Evolutionary conservation across 805 yeast genomes (phyloP).

Genomic region (Yarrowia porcina): DNA sequence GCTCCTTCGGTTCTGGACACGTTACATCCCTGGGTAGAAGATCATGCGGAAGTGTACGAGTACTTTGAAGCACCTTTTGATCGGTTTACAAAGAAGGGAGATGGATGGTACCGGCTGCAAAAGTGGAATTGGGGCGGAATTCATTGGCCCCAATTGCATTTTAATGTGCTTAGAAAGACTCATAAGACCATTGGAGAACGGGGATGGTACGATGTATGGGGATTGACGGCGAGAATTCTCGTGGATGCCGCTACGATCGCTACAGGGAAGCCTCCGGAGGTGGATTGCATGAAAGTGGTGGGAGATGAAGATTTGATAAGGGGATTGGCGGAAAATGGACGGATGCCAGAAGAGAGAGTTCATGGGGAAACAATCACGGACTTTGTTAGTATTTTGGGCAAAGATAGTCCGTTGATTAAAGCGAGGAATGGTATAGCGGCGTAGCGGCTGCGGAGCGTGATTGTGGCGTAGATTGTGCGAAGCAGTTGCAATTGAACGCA

Average conservation of each 20-base stretch:
- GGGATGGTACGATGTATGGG: constrained; percentile 41
- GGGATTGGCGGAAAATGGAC: constrained; percentile 31
- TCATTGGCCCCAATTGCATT: constrained; percentile 38
- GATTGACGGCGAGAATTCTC: constrained; percentile 43
- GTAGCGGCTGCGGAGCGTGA: no score
- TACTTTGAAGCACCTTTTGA: constrained; percentile 35
- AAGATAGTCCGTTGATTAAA: constrained; percentile 29
- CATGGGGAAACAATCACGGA: constrained; percentile 30
- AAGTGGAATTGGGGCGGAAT: constrained; percentile 39
- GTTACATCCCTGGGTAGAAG: constrained; percentile 11
- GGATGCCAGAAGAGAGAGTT: constrained; percentile 28
- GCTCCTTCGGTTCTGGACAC: constrained; percentile 25
- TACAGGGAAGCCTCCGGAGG: constrained; percentile 37
- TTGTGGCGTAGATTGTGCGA: no score
- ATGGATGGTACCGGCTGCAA: constrained; percentile 32
- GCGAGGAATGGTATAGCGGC: constrained; percentile 22
- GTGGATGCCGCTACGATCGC: constrained; percentile 42
- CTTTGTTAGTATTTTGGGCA: constrained; percentile 31
- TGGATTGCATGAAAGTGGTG: constrained; percentile 34
- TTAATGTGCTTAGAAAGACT: constrained; percentile 31
- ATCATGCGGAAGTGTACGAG: constrained; percentile 37
- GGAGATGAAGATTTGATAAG: constrained; percentile 37
- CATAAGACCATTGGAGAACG: constrained; percentile 37
- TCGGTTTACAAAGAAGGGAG: constrained; percentile 31
- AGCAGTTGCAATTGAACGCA: no score